These are phyloP conservation scores for Trichoderma simmonsii DNA, from an alignment of 2,329 filamentous ascomycete genomes.

Conservation along the genomic window DNA sequence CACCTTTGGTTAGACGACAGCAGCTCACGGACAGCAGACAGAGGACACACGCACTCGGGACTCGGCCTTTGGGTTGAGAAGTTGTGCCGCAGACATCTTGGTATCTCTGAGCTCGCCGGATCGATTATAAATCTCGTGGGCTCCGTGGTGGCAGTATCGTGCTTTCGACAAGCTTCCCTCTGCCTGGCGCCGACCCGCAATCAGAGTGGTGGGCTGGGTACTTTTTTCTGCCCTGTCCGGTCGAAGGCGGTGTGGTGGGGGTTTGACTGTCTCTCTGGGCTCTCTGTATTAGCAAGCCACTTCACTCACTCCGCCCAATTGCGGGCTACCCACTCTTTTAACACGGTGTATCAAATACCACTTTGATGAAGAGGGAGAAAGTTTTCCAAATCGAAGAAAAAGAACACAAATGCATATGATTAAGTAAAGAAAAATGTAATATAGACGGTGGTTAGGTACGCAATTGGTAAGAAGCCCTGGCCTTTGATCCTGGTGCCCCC, in stretches of 20 bases:
- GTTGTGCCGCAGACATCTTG: conserved; percentile 91
- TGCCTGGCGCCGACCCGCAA: conserved; percentile 20
- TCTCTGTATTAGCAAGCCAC: background rate
- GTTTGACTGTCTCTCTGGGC: background rate
- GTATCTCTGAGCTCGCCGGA: conserved; percentile 8
- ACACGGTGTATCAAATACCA: background rate
- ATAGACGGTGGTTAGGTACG: background rate
- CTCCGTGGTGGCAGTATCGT: conserved; percentile 23
- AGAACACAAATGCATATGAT: background rate
- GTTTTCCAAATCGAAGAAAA: background rate
- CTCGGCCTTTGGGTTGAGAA: conserved; percentile 98
- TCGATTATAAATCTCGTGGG: conserved; percentile 14
- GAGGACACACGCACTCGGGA: conserved; percentile 67
- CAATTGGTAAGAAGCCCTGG: background rate
- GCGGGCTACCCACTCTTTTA: background rate
- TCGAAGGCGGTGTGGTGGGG: conserved; percentile 32
- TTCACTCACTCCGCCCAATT: background rate
- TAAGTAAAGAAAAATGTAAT: background rate
- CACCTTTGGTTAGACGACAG: conserved; percentile 20
- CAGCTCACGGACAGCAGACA: background rate
- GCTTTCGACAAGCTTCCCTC: conserved; percentile 21
- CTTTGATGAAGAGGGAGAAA: background rate
- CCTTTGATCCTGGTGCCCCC: background rate
- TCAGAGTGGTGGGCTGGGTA: conserved; percentile 20
- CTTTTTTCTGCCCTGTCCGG: conserved; percentile 21